phyloP scores from a whole-genome alignment of 257 asterid species.

The Voacanga thouarsii region DNA sequence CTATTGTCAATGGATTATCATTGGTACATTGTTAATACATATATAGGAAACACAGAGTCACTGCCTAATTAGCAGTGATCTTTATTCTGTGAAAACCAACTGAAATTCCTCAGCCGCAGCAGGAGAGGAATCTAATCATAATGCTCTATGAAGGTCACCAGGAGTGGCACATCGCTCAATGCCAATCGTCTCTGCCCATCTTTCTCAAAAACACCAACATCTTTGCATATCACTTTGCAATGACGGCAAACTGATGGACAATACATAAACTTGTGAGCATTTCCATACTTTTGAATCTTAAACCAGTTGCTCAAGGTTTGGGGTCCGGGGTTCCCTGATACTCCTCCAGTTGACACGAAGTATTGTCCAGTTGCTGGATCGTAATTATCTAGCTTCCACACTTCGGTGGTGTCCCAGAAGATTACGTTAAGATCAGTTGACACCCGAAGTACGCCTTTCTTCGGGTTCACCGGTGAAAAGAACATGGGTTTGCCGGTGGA shows the following conservation, averaged over 20 bases:
- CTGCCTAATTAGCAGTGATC: no score
- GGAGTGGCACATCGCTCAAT: not conserved
- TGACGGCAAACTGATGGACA: conserved; percentile 8
- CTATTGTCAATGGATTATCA: no score
- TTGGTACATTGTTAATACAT: no score
- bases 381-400: conserved; percentile 8
- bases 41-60: no score
- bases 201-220: conserved; percentile 8
- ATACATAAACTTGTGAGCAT: conserved; percentile 6
- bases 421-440: conserved; percentile 11
- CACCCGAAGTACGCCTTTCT: not conserved
- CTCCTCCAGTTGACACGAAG: not conserved
- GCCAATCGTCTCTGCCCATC: conserved; percentile 16
- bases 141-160: not conserved
- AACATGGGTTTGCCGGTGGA: not conserved
- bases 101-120: no score
- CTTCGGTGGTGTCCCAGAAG: not conserved
- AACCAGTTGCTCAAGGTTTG: conserved; percentile 15
- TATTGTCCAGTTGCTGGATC: not conserved
- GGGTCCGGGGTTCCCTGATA: not conserved
- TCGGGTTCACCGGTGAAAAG: conserved; percentile 8
- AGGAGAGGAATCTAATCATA: not conserved
- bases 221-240: conserved; percentile 3
- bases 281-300: conserved; percentile 6
- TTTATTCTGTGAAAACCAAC: no score